Base-by-base conservation (phyloP, 2,329 filamentous ascomycete species). In the Alternaria panax region DNA sequence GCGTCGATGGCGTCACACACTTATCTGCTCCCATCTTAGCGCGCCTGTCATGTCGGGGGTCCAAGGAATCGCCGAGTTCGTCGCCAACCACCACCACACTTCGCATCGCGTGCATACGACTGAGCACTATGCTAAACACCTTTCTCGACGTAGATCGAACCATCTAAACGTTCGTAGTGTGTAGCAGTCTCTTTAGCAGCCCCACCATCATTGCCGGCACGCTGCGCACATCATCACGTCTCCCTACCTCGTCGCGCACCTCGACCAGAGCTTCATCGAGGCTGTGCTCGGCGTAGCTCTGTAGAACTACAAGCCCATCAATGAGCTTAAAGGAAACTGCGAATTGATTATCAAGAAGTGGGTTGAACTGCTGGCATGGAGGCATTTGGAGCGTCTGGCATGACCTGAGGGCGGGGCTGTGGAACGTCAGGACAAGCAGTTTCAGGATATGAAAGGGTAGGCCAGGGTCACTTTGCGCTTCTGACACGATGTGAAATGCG, bases 21-120 rank as follows among this genome's bases (percentile, higher is more conserved):
- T 58, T 57, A 61, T 63, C 60, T 54, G 55, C 46, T 63, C 60
- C 20, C 41, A 54, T 61, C 38, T 55, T 59, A 59, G 56, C 56
- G 56, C 45, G 41, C 34, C 40, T 54, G 36, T 27, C 36, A 28
- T 53, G 60, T 38, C 57, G 60, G 57, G 60, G 56, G 43, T 43
- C 40, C 7, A 38, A 24, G 47, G 43, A 22, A 18, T 43, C 41
- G 48, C 53, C 27, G 46, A 55, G 51, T 20, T 20, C 7, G 16
- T n/a, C 28, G 30, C 24, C 14, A 54, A 34, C 42, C n/a, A 34
- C 45, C 24, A 27, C n/a, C 14, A 8, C 52, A 24, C 40, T 24
- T 16, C 24, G 20, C n/a, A 11, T 47, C 52, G 30, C 16, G n/a
- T n/a, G n/a, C 11, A 47, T 16, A 28, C 5, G 1, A 9, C 12